Evolutionary conservation across 257 asterid genomes (phyloP).

Genomic region (Ligustrum vulgare): DNA sequence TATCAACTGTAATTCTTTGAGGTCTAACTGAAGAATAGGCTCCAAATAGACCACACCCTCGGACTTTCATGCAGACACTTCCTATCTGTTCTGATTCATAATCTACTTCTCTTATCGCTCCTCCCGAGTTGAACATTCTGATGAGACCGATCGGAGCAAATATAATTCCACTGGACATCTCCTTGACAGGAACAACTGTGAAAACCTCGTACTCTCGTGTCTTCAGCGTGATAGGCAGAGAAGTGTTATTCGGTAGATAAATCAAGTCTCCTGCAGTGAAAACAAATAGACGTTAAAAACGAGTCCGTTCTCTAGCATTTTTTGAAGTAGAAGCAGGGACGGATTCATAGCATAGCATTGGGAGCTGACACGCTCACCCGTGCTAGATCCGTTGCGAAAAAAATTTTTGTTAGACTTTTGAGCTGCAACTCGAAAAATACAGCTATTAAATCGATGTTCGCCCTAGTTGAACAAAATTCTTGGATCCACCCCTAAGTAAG

Average conservation of each 20-base stretch:
- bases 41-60: constrained; percentile 69
- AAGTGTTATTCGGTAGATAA: constrained; percentile 52
- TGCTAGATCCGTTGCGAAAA: too few relatives aligned
- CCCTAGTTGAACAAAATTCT: too few relatives aligned
- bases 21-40: constrained; percentile 72
- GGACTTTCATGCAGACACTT: constrained; percentile 45
- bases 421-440: too few relatives aligned
- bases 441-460: too few relatives aligned
- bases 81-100: constrained; percentile 47
- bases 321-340: too few relatives aligned
- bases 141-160: constrained; percentile 79
- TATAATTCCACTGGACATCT: constrained; percentile 36
- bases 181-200: constrained; percentile 59
- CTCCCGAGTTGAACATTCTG: constrained; percentile 88
- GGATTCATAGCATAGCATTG: too few relatives aligned
- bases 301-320: too few relatives aligned
- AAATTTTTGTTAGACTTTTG: too few relatives aligned
- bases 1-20: constrained; percentile 50
- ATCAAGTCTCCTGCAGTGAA: constrained; percentile 65
- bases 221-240: constrained; percentile 63
- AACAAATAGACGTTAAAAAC: neutral
- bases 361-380: too few relatives aligned
- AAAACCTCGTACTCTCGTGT: constrained; percentile 72
- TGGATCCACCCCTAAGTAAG: too few relatives aligned
- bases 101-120: constrained; percentile 56